Percentiles rank a stretch among this genome's conserved stretches.
phyloP scores from a whole-genome alignment of 805 yeast species.

The Zygoascus flipseniorum region DNA sequence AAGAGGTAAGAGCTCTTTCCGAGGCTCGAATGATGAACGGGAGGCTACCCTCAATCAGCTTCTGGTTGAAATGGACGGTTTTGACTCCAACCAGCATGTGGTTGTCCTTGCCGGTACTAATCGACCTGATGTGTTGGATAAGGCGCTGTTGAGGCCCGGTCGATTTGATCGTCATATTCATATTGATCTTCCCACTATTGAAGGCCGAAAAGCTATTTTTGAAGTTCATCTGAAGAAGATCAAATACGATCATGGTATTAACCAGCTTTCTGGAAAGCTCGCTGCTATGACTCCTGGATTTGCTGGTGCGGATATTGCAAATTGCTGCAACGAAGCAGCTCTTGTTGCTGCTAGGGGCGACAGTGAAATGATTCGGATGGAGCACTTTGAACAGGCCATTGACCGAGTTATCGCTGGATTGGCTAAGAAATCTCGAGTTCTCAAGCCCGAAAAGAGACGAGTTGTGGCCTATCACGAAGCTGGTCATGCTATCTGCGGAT shows the following conservation, averaged over 20 bases:
- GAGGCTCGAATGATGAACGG: constrained; percentile 74
- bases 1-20: constrained; percentile 71
- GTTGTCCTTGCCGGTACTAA: constrained; percentile 94
- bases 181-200: constrained; percentile 80
- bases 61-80: constrained; percentile 94
- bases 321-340: constrained; percentile 91
- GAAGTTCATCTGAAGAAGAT: constrained; percentile 66
- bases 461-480: constrained; percentile 94
- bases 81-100: constrained; percentile 77
- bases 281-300: constrained; percentile 93
- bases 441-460: constrained; percentile 71
- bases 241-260: constrained; percentile 33
- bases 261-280: constrained; percentile 60
- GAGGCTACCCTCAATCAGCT: constrained; percentile 89
- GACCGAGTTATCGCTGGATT: constrained; percentile 94
- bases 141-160: constrained; percentile 88
- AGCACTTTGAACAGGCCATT: constrained; percentile 85
- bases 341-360: constrained; percentile 80
- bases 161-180: constrained; percentile 86
- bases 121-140: constrained; percentile 83
- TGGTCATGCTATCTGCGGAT: constrained; percentile 94
- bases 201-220: constrained; percentile 82
- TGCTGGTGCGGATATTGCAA: constrained; percentile 94
- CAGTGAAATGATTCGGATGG: constrained; percentile 49
- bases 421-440: constrained; percentile 72